Base-by-base conservation (phyloP, 768 basidiomycete species). In the Mycena metata region DNA sequence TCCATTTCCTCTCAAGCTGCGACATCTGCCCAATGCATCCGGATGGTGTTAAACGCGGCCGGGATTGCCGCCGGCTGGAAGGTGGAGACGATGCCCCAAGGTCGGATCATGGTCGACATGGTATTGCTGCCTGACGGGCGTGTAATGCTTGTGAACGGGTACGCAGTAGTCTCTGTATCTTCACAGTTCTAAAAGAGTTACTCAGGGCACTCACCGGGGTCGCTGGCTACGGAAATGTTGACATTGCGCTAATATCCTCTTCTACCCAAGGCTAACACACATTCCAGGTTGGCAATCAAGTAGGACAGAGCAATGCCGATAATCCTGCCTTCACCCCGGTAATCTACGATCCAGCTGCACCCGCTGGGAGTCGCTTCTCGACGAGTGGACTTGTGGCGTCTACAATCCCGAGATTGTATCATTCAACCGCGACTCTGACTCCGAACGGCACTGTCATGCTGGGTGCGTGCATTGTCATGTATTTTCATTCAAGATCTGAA, bases 41-140 rank as follows among this genome's bases (percentile, higher is more conserved):
- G 83, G 16, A 78, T 86, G 76, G 76, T 78, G 0, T 73, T 85
- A 45, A 83, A 82, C 7, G 76, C 79, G 4, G 79, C 77, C 24
- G 84, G 84, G 5, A 85, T 84, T 46, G 77, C 78, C 50, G 76
- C 74, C 15, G 84, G 83, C 12, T 86, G 85, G 85, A 73, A 79
- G 33, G 81, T 85, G 30, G 85, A 87, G 60, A 73, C 69, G 21
- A 82, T 87, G 80, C 77, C 83, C 7, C 75, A 81, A 57, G 75
- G 78, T n/a, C 73, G 85, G 16, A 76, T 80, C 13, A 80, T 83
- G 79, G 73, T 76, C 16, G 81, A 82, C 55, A 70, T 80, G 67
- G 64, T 82, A 13, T 72, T 81, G 10, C 73, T 86, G 51, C 81
- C 82, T 0, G 81, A 85, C 66, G 83, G 84, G 2, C 75, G 79